Evolutionary conservation across 208 protist genomes (phyloP), one percentile per base, ranked within the genome.

Genomic region (Wallacemonas sp.): DNA sequence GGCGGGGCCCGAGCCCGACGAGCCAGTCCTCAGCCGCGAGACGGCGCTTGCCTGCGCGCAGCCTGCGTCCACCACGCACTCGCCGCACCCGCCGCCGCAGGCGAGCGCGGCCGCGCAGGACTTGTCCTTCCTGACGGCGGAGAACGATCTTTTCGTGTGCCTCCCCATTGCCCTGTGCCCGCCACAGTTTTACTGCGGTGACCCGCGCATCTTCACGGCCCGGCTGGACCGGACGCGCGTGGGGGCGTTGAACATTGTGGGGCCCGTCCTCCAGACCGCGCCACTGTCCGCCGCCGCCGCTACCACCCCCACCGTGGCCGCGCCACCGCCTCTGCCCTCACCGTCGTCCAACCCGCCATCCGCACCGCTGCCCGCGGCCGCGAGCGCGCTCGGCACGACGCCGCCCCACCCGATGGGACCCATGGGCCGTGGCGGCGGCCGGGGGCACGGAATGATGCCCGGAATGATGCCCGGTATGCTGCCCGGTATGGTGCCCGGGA

Each of bases 131-230:
- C 32, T 29, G n/a, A 41, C 14, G n/a, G 32, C 32, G 23, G 22
- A n/a, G 46, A 61, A 18, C 31, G 75, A 76, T 10, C 20, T 54
- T 10, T 80, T 72, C 57, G 65, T 80, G 29, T 80, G 75, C 49
- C 12, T 80, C 4, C 75, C 75, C 23, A 59, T 68, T 33, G 39
- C 64, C 1, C 68, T 80, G 11, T 80, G 75, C 38, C 75, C 75
- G 1, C 45, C 57, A 4, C 67, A 75, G 54, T 65, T 65, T 49
- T 52, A 65, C 22, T 69, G 64, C n/a, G 57, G 57, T 44, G 75
- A 80, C 32, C 75, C 75, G 22, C 59, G 75, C 2, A 54, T 68
- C 12, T 59, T 76, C 28, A 12, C 42, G 28, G 62, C 75, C 14
- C 61, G 69, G 11, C 66, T 80, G 2, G 75, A 75, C 46, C 38